These are phyloP conservation scores for Cladosporium velox DNA, from an alignment of 2,329 filamentous ascomycete species.

Conservation along the genomic window DNA sequence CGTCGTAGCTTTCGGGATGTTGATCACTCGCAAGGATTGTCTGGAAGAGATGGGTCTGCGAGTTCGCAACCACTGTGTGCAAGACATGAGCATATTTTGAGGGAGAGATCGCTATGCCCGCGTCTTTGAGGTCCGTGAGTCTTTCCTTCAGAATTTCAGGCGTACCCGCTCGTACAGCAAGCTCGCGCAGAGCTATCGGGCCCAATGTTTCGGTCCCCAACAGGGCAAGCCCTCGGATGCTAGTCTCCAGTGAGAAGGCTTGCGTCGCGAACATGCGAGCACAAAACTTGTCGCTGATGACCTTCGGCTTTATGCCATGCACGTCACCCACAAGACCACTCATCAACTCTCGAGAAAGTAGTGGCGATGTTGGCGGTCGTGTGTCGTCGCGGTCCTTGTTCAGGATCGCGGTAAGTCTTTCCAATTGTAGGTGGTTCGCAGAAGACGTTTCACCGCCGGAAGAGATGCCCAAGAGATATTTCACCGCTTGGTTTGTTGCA, in stretches of 20 bases:
- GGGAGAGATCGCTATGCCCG: conserved; percentile 63
- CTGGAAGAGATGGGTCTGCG: conserved; percentile 55
- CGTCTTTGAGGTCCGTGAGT: conserved; percentile 61
- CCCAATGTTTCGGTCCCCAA: conserved; percentile 74
- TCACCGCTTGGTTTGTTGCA: not conserved
- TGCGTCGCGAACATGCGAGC: conserved; percentile 80
- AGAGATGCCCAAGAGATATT: not conserved
- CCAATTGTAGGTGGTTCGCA: not conserved
- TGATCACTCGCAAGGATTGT: conserved; percentile 61
- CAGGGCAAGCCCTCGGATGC: conserved; percentile 68
- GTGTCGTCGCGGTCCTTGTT: not conserved
- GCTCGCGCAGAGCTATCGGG: conserved; percentile 73
- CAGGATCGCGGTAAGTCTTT: not conserved
- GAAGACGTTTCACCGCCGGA: not conserved
- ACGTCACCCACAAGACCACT: conserved; percentile 41
- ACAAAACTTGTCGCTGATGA: conserved; percentile 66
- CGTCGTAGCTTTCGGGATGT: conserved; percentile 65
- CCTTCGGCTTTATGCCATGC: conserved; percentile 47
- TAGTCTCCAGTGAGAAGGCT: conserved; percentile 71
- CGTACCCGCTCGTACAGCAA: conserved; percentile 66
- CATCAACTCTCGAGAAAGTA: conserved; percentile 34
- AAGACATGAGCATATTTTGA: conserved; percentile 68
- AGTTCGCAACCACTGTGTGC: conserved; percentile 61
- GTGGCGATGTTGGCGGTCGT: not conserved
- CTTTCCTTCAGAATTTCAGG: conserved; percentile 58